Evolutionary conservation across 805 yeast species (phyloP), one percentile per base, ranked within the genome.

Genomic region (Zygosaccharomyces pseudorouxii): DNA sequence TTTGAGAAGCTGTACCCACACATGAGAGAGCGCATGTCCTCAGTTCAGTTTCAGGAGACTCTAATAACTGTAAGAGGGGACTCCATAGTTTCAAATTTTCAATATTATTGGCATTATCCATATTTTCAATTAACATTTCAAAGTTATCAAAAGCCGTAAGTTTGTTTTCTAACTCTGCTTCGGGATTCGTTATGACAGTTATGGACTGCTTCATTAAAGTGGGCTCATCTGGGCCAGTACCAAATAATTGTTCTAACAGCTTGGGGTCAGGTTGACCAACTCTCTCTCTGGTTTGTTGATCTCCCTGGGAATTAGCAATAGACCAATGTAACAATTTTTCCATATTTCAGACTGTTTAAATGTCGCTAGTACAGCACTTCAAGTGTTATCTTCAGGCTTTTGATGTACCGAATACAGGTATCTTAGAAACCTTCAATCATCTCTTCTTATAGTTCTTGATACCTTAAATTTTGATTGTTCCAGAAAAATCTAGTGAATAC

Each of bases 281-380:
- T 52, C 73, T 78, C 3, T 70, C 77, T 45, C 76, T 75, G 1
- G 89, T 85, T 46, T 80, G 87, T 48, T 83, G 75, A 56, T 86
- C 92, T 10, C 82, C 84, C 7, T 84, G 75, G 50, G 89, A 77
- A 63, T 85, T 80, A 37, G 90, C 86, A 42, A 87, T 76, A 4
- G 97, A 89, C 99, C 99, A 92, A 57, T 89, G 87, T 54, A 92
- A 68, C 52, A 92, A 68, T 67, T 90, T 90, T 52, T 92, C 97
- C 98, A 92, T 92, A 12, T 31, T 62, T 31, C 35, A 35, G 19
- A 2, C 27, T 7, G 22, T 19, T 9, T 7, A 30, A 46, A 25
- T 7, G 10, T 25, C 12, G 7, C 28, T 3, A 25, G 10, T 25
- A 25, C 10, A 9, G 3, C 10, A 10, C 28, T 25, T 25, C 10